Conservation (phyloP, 306 rosid species). For the Vigna trinervia region DNA sequence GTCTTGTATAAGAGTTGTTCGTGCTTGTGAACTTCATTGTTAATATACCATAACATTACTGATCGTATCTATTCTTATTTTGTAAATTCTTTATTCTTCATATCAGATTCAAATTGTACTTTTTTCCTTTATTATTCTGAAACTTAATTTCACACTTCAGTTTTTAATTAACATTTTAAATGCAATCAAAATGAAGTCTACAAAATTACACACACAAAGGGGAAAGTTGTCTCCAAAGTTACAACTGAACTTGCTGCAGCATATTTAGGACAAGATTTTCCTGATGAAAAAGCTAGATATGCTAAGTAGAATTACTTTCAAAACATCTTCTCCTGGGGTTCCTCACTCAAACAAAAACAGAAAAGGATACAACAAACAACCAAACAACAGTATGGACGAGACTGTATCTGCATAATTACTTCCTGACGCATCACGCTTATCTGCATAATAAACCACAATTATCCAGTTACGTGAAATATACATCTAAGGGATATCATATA, state of each 20-base stretch:
- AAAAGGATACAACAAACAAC: not conserved
- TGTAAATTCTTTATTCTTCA: no score
- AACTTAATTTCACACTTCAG: no score
- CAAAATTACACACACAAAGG: not conserved
- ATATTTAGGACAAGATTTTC: not conserved
- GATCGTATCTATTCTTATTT: no score
- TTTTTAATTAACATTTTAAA: no score
- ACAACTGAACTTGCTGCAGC: not conserved
- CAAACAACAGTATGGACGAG: not conserved
- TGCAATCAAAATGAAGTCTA: not conserved
- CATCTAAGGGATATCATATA: no score
- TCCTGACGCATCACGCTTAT: not conserved
- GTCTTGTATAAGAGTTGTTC: no score
- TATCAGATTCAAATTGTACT: no score
- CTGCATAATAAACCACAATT: conserved; percentile 26
- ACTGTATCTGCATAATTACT: not conserved
- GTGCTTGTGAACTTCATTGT: no score
- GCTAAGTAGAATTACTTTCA: not conserved
- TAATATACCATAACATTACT: no score
- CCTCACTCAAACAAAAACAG: not conserved
- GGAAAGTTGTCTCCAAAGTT: no score
- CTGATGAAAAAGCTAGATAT: not conserved
- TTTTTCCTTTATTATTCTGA: no score
- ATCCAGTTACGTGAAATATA: no score
- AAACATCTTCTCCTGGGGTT: not conserved